Base-by-base conservation (phyloP, 176 grass and related monocot genomes). In the Cenchrus purpureus region DNA sequence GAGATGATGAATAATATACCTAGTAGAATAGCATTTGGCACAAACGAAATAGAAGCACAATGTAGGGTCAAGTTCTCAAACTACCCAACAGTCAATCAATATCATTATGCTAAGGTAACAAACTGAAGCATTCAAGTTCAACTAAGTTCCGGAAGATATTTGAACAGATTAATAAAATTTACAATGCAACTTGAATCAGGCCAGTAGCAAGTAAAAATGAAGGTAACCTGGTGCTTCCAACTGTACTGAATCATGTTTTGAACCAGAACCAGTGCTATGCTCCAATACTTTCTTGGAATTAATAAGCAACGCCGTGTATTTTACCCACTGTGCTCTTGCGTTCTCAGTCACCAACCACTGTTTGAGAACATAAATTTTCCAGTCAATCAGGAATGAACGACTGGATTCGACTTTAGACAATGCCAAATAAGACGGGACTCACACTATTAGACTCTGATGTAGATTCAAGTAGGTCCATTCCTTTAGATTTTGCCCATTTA, bases 261-360 rank as follows among this genome's bases (percentile, higher is more conserved):
- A 95, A 63, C 14, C 55, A 76, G 85, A 83, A 73, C 49, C 16
- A 22, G 55, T 71, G 22, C 52, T 13, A 28, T 54, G 62, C 68
- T 88, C 69, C 45, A 60, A 51, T 1, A 13, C 58, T 86, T 84
- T 57, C 44, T 88, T 92, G 79, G 87, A 88, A 82, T 80, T 80
- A 40, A 65, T 83, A 92, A 98, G 91, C 91, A 95, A 86, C 54
- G 77, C 80, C 64, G 76, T 95, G 77, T 94, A 98, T 79, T 93
- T 93, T 46, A 78, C 49, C 96, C 93, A 98, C 67, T 91, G 96
- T 25, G 90, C 68, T 90, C 88, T 95, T 70, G 93, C 87, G 76
- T 78, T 95, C 48, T 98, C 90, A 64, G 96, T 95, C 83, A 98
- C 91, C 81, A 98, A 74, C 96, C 96, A 98, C 96, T 98, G 76